These are phyloP conservation scores for Pelargonium exstipulatum DNA, from an alignment of 441 rosid genomes.

Conservation along the genomic window DNA sequence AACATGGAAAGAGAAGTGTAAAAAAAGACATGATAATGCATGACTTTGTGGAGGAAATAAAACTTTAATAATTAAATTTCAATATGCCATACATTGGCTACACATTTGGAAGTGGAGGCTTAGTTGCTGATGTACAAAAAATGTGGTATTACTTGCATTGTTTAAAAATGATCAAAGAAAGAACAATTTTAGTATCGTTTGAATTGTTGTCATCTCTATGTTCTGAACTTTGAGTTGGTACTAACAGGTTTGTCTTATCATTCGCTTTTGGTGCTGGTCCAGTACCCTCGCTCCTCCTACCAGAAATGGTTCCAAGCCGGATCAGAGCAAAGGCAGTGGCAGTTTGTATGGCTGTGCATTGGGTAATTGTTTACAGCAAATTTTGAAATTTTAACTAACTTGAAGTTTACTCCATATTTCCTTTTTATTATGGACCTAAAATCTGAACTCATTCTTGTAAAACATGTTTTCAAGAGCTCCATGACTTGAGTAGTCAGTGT, in stretches of 20 bases:
- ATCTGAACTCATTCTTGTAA: not conserved
- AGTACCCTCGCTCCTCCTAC: slow-evolving; percentile 60
- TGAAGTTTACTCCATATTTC: not conserved
- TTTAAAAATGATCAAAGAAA: slow-evolving; percentile 15
- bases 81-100: not conserved
- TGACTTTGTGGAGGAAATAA: not conserved
- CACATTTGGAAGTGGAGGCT: not conserved
- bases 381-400: not conserved
- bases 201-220: slow-evolving; percentile 4
- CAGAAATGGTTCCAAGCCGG: slow-evolving; percentile 63
- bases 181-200: slow-evolving; percentile 11
- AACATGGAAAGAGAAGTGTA: not conserved
- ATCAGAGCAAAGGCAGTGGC: slow-evolving; percentile 74
- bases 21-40: not conserved
- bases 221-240: slow-evolving; percentile 6
- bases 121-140: slow-evolving; percentile 4
- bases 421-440: not conserved
- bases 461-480: too few species aligned
- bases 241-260: slow-evolving; percentile 56
- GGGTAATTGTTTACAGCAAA: slow-evolving; percentile 40
- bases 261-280: slow-evolving; percentile 70
- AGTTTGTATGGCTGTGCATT: slow-evolving; percentile 59
- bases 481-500: too few species aligned
- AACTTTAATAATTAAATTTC: not conserved
- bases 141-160: not conserved